Percentiles rank a stretch among this genome's conserved stretches.
phyloP scores from a whole-genome alignment of 495 filamentous ascomycete genomes.

The Hyphodiscus hymeniophilus region DNA sequence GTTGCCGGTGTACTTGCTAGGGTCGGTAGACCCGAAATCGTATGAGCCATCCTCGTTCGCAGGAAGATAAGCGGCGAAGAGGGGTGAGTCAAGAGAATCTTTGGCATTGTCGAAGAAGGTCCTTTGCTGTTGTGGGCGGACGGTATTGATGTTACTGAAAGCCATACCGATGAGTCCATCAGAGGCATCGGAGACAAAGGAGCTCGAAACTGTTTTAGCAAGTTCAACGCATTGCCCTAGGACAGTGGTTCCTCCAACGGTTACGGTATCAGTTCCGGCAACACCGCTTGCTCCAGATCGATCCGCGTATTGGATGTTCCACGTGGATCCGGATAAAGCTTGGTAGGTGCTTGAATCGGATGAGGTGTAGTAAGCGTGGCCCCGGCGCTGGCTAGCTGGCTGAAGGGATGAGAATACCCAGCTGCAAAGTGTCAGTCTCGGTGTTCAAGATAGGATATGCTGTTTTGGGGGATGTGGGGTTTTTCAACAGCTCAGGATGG shows the following conservation, averaged over 20 bases:
- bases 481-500: too few relatives aligned
- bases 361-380: conserved; percentile 52
- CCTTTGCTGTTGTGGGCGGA: conserved; percentile 55
- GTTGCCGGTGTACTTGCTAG: conserved; percentile 51
- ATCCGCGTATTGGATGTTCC: conserved; percentile 71
- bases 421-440: not conserved
- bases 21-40: conserved; percentile 69
- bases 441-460: too few relatives aligned
- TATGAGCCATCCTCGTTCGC: conserved; percentile 56
- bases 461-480: too few relatives aligned
- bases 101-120: conserved; percentile 80
- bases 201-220: conserved; percentile 51
- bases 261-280: conserved; percentile 66
- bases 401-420: conserved; percentile 72
- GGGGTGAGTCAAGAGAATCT: conserved; percentile 50
- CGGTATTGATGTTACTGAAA: conserved; percentile 65
- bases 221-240: conserved; percentile 62
- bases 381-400: conserved; percentile 24
- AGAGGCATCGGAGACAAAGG: conserved; percentile 53
- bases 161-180: conserved; percentile 75
- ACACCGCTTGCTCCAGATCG: conserved; percentile 54
- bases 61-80: conserved; percentile 67
- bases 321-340: conserved; percentile 40
- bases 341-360: conserved; percentile 52
- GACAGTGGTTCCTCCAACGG: conserved; percentile 64